Conservation (phyloP, 1,284 basidiomycete genomes). For the Ceratobasidium sp. region DNA sequence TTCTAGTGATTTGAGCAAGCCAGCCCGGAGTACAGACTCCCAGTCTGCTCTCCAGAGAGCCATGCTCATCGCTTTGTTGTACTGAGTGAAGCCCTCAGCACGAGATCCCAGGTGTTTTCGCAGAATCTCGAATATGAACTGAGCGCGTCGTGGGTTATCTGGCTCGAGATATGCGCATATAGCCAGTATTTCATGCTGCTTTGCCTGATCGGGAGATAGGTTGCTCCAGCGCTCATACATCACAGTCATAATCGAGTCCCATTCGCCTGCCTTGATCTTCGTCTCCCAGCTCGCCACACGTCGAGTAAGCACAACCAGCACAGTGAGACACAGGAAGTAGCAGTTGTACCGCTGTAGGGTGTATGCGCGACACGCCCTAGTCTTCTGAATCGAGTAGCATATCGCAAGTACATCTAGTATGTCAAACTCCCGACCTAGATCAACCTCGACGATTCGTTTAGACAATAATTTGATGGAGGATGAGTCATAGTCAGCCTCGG, state of each 20-base stretch:
- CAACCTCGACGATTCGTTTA: neutral
- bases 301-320: neutral
- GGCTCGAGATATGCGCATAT: neutral
- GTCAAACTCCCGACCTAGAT: neutral
- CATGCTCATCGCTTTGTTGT: too few relatives aligned
- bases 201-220: neutral
- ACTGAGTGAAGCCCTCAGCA: too few relatives aligned
- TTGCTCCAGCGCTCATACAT: neutral
- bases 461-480: neutral
- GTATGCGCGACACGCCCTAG: neutral
- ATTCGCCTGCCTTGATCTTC: neutral
- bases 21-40: too few relatives aligned
- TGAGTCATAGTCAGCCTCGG: neutral
- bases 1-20: too few relatives aligned
- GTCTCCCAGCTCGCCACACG: neutral
- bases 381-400: conserved; percentile 10
- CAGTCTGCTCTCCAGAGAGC: too few relatives aligned
- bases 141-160: neutral
- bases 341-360: too few relatives aligned
- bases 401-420: conserved; percentile 21
- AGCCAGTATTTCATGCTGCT: neutral
- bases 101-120: too few relatives aligned
- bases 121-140: too few relatives aligned
- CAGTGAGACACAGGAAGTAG: neutral
- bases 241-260: neutral